Percentiles rank a stretch among this genome's conserved stretches.
Evolutionary conservation across 1,284 basidiomycete species (phyloP).

Genomic region (Athelia sp.): DNA sequence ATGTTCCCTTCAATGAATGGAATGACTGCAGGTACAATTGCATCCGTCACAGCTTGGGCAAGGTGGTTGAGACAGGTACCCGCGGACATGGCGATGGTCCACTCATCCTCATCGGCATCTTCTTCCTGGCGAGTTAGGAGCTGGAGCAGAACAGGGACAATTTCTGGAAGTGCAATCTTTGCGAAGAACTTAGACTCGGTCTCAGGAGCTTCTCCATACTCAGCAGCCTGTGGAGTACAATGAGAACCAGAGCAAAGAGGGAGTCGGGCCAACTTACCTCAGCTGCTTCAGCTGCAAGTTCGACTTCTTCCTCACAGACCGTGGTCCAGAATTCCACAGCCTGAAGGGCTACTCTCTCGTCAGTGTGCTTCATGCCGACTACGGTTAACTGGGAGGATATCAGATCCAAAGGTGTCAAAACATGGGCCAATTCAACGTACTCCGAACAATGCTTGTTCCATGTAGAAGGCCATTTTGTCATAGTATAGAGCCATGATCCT

Average conservation of each 20-base stretch:
- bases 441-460: constrained; percentile 98
- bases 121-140: constrained; percentile 93
- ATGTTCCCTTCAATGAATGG: constrained; percentile 98
- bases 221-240: constrained; percentile 58
- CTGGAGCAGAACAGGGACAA: constrained; percentile 87
- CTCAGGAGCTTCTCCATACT: constrained; percentile 89
- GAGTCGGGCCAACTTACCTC: constrained; percentile 54
- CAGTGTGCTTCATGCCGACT: constrained; percentile 95
- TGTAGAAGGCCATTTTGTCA: constrained; percentile 99
- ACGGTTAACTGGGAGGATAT: constrained; percentile 74
- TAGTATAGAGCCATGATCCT: constrained; percentile 98
- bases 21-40: constrained; percentile 89
- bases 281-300: constrained; percentile 87
- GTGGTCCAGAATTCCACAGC: constrained; percentile 99
- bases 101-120: constrained; percentile 97
- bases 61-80: constrained; percentile 89
- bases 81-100: constrained; percentile 99
- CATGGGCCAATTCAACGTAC: constrained; percentile 44
- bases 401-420: constrained; percentile 20
- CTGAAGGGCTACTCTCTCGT: constrained; percentile 91
- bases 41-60: constrained; percentile 87
- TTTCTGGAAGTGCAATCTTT: constrained; percentile 91
- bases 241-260: constrained; percentile 1
- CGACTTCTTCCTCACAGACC: constrained; percentile 97
- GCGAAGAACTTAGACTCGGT: constrained; percentile 90